Evolutionary conservation across 805 yeast species (phyloP).

Genomic region (Candida incommunis): DNA sequence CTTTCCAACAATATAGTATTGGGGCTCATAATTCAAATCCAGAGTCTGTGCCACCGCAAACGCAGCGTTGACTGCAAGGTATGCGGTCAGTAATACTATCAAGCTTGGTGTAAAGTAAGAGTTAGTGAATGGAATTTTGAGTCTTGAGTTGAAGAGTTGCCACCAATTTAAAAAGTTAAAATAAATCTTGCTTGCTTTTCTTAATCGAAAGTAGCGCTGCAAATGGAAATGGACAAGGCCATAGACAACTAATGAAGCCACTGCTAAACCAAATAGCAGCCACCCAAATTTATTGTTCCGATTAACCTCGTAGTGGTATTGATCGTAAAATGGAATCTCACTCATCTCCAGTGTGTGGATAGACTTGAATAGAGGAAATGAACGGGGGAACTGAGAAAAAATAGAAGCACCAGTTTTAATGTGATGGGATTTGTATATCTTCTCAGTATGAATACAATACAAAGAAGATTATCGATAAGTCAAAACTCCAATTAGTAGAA

Average conservation of each 20-base stretch:
- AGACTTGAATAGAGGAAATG: too few relatives aligned
- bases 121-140: constrained; percentile 11
- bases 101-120: constrained; percentile 30
- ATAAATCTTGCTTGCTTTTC: constrained; percentile 8
- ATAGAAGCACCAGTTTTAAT: too few relatives aligned
- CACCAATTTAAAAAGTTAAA: constrained; percentile 20
- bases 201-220: constrained; percentile 21
- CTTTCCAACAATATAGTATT: constrained; percentile 28
- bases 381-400: too few relatives aligned
- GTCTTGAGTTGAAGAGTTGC: constrained; percentile 20
- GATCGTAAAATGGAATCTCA: constrained; percentile 25
- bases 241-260: constrained; percentile 21
- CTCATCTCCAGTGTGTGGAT: too few relatives aligned
- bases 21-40: constrained; percentile 28
- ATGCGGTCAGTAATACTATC: constrained; percentile 18
- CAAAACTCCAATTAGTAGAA: too few relatives aligned
- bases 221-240: constrained; percentile 32
- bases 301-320: constrained; percentile 25
- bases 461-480: too few relatives aligned
- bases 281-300: constrained; percentile 27
- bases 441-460: too few relatives aligned
- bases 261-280: constrained; percentile 20
- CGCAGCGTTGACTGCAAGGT: constrained; percentile 18
- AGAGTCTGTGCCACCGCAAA: constrained; percentile 22
- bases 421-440: too few relatives aligned